These are phyloP conservation scores for Teunomyces funiuensis DNA, from an alignment of 805 yeast species.

Conservation along the genomic window DNA sequence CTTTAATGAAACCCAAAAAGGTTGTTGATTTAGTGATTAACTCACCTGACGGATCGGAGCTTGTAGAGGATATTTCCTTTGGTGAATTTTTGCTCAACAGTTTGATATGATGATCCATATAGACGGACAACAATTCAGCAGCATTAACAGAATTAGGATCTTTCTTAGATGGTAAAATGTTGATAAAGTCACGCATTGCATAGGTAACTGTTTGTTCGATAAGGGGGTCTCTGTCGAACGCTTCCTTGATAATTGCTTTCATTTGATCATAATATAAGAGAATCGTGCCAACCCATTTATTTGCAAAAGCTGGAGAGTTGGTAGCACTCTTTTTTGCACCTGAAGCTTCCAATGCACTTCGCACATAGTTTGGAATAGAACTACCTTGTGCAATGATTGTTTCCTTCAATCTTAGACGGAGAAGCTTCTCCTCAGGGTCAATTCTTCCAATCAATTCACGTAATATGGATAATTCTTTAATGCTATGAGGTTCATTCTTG, in stretches of 20 bases:
- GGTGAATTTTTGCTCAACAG: conserved; percentile 25
- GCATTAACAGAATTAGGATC: conserved; percentile 30
- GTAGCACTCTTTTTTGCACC: conserved; percentile 16
- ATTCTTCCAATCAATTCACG: conserved; percentile 54
- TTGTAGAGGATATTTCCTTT: conserved; percentile 9
- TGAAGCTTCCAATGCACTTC: conserved; percentile 9
- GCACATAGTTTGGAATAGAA: conserved; percentile 30
- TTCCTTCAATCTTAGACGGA: conserved; percentile 48
- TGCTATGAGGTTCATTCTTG: conserved; percentile 18
- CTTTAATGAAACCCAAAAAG: conserved; percentile 67
- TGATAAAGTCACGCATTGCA: conserved; percentile 63
- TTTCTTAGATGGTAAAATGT: conserved; percentile 52
- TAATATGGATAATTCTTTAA: conserved; percentile 44
- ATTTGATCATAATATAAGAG: conserved; percentile 52
- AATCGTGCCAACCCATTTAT: conserved; percentile 65
- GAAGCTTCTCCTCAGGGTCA: conserved; percentile 49
- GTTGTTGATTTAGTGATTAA: conserved; percentile 55
- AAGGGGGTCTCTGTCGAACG: conserved; percentile 50
- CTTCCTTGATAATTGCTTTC: conserved; percentile 43
- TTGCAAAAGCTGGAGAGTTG: conserved; percentile 52
- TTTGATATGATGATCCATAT: conserved; percentile 41
- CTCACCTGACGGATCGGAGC: conserved; percentile 25
- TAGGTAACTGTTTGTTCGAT: conserved; percentile 57
- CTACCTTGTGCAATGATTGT: conserved; percentile 49
- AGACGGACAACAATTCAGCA: conserved; percentile 39